Evolutionary conservation across 2,329 filamentous ascomycete genomes (phyloP).

Genomic region (Pyrenophora teres): DNA sequence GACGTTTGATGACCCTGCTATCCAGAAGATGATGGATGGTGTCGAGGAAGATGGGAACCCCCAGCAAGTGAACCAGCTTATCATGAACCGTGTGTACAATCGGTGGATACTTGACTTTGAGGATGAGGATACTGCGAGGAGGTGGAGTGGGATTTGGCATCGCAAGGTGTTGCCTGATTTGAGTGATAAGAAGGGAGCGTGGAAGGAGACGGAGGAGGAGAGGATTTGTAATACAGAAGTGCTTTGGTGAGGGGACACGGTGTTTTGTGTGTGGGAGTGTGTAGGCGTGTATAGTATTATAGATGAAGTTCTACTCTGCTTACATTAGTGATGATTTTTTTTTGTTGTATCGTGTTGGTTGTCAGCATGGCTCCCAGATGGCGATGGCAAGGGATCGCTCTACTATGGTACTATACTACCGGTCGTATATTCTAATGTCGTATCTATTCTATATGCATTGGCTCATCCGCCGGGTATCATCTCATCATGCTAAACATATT

Average conservation of each 20-base stretch:
- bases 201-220: constrained; percentile 44
- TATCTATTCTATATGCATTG: not conserved
- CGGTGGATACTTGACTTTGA: constrained; percentile 63
- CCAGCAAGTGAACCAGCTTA: constrained; percentile 28
- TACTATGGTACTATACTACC: too few relatives aligned
- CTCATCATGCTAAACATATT: not conserved
- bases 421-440: too few relatives aligned
- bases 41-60: constrained; percentile 13
- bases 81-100: constrained; percentile 46
- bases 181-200: constrained; percentile 17
- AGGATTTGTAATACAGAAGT: constrained; percentile 53
- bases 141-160: constrained; percentile 61
- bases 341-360: too few relatives aligned
- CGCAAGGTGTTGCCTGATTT: constrained; percentile 49
- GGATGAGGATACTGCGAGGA: constrained; percentile 59
- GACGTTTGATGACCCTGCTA: constrained; percentile 22
- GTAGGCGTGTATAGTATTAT: not conserved
- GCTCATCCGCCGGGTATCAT: constrained; percentile 24
- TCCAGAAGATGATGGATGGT: constrained; percentile 20
- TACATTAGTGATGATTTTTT: too few relatives aligned
- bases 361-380: too few relatives aligned
- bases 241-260: constrained; percentile 50
- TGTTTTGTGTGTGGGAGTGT: too few relatives aligned
- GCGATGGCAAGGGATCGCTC: too few relatives aligned
- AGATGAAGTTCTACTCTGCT: not conserved